Base-by-base conservation (phyloP, 1,139 yeast species). In the Nadsonia starkeyi-henricii region DNA sequence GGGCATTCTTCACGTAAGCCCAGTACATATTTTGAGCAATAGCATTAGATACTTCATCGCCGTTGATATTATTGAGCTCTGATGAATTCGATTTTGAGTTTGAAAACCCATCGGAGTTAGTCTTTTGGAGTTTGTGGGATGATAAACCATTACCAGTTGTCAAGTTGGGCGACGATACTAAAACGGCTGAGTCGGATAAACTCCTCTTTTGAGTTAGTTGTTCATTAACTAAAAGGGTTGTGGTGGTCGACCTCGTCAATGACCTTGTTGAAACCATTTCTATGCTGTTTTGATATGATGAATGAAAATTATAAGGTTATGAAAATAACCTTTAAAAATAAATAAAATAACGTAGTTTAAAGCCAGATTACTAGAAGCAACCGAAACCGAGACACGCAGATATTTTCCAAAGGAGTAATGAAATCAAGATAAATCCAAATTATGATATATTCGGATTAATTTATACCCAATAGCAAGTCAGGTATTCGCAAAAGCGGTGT, bases 1-100 rank as follows among this genome's bases (percentile, higher is more conserved):
- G 67, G 39, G 93, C 93, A 50, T 84, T 74, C 55, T 73, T 75
- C 33, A 83, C 79, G 60, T 74, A 77, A 44, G 83, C 72, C 47
- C 73, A 66, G 64, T 79, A 83, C 75, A 82, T 73, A 61, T 77
- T 73, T 49, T 74, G 77, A 41, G 76, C 67, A 57, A 74, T 71
- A 46, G 61, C 58, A 44, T 46, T 44, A 17, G 42, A 21, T 36
- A 47, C 42, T 43, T 43, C 26, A 37, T 45, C 41, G 47, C 41
- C 17, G 3, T 9, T 33, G 39, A 33, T 33, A n/a, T 15, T 15
- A 15, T 33, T n/a, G 12, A n/a, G 17, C 17, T 33, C 5, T 9
- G 17, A 4, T 12, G 17, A 13, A n/a, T 33, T 15, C 39, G 39
- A 33, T 13, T 33, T 33, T 9, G 12, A 15, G 17, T 33, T 12